Evolutionary conservation across 768 basidiomycete genomes (phyloP), one percentile per base, ranked within the genome.

Genomic region (Gloeostereum incarnatum): DNA sequence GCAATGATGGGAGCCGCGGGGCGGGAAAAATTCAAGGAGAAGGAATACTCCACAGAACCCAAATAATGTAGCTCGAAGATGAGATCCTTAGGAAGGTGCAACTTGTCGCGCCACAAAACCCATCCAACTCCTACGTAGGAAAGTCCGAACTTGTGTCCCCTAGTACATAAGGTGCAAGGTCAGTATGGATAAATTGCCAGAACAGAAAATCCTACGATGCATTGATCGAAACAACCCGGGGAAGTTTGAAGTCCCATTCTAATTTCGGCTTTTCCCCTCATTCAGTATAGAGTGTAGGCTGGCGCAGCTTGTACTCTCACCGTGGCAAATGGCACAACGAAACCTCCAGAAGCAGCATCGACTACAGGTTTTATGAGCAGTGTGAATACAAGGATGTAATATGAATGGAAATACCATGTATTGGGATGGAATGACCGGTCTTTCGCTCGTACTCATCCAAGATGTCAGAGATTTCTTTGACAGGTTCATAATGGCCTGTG

Each of bases 391-490:
- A n/a, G n/a, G n/a, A n/a, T n/a, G 68, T 43, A 71, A 66, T 16
- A 71, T 66, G 22, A 69, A 61, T 34, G 54, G 56, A 43, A 41
- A 53, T 49, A 24, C 11, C n/a, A 54, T 84, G 81, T 38, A 84
- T 82, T 2, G 79, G 80, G 23, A 84, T 63, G 35, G 54, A 63
- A 44, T 65, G 53, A 0, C 81, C 80, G 0, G 77, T 80, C 49
- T 69, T 64, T n/a, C 57, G 58, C 52, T 82, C 70, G 50, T 74
- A 77, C 46, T 74, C 69, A 48, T 81, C 78, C 31, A 81, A 63
- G 7, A 86, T 67, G 29, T 80, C 77, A 1, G 82, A 66, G 78
- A 96, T 86, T 54, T 81, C 85, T 54, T 85, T 73, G 22, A 96
- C 91, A 9, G 82, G 78, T 49, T 94, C 92, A 49, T 71, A 73